Percentiles rank a stretch among this genome's conserved stretches.
Conservation (phyloP, 2,329 filamentous ascomycete genomes). For the Fusarium fracticaudum region DNA sequence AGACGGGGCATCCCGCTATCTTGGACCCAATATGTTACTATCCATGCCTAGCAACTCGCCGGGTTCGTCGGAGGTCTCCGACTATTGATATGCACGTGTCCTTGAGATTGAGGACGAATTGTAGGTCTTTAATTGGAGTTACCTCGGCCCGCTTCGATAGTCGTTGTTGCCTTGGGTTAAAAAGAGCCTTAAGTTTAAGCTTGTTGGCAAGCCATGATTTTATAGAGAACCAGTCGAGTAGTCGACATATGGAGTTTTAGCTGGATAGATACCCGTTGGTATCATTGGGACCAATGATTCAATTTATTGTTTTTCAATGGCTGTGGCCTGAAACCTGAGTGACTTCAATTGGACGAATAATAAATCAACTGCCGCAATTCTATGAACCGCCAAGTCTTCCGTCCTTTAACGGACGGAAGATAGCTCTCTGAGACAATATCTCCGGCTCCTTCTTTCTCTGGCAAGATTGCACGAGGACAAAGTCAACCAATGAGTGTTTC, state of each 20-base stretch:
- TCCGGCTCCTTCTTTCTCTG: conserved; percentile 11
- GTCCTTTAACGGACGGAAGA: conserved; percentile 6
- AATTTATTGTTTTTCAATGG: neutral
- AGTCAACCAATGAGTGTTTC: conserved; percentile 9
- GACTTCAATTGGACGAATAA: conserved; percentile 18
- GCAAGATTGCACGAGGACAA: conserved; percentile 27
- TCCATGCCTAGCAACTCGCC: neutral
- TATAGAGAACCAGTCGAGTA: neutral
- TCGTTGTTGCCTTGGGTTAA: neutral
- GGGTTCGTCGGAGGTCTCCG: conserved; percentile 3
- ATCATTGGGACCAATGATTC: neutral
- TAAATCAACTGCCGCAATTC: neutral
- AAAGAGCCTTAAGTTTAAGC: neutral
- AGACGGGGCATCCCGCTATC: conserved; percentile 31
- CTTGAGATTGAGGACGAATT: neutral
- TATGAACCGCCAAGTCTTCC: neutral
- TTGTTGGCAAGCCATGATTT: neutral
- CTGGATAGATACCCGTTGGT: conserved; percentile 4
- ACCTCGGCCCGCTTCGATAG: neutral
- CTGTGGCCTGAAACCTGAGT: conserved; percentile 2
- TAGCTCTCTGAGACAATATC: conserved; percentile 13
- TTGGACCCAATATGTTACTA: neutral
- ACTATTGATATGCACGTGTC: conserved; percentile 10
- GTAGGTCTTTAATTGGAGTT: neutral
- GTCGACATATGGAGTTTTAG: conserved; percentile 6